These are phyloP conservation scores for Raddia distichophylla DNA, from an alignment of 176 grass and related monocot species.

Conservation along the genomic window DNA sequence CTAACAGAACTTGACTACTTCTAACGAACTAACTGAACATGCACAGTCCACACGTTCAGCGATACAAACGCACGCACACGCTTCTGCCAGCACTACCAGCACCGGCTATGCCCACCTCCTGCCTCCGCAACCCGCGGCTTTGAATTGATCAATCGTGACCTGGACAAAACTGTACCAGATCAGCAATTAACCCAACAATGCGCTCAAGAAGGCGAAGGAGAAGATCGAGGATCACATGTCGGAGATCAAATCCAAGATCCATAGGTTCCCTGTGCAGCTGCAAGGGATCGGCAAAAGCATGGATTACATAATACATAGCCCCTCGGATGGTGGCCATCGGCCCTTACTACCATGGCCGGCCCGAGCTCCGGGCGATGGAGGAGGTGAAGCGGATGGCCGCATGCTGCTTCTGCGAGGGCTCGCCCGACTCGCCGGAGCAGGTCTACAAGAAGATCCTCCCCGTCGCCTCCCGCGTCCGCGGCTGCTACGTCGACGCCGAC, in stretches of 20 bases:
- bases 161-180: too few species aligned
- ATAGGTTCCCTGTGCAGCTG: not conserved
- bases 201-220: too few species aligned
- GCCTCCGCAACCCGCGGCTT: too few species aligned
- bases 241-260: not conserved
- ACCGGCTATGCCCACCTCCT: too few species aligned
- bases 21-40: too few species aligned
- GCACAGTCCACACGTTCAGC: too few species aligned
- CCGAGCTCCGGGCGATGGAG: not conserved
- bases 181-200: too few species aligned
- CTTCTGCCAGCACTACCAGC: too few species aligned
- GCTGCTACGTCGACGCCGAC: conserved; percentile 7
- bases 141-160: too few species aligned
- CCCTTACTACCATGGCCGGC: not conserved
- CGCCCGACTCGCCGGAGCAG: fast-evolving
- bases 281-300: not conserved
- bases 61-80: too few species aligned
- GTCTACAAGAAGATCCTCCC: not conserved
- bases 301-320: not conserved
- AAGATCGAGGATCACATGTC: too few species aligned
- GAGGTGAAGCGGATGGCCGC: not conserved
- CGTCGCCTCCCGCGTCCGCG: not conserved
- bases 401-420: not conserved
- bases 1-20: too few species aligned
- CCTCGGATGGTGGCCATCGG: conserved; percentile 21